Conservation (phyloP, 2,329 filamentous ascomycete species). For the Gaeumannomyces tritici region DNA sequence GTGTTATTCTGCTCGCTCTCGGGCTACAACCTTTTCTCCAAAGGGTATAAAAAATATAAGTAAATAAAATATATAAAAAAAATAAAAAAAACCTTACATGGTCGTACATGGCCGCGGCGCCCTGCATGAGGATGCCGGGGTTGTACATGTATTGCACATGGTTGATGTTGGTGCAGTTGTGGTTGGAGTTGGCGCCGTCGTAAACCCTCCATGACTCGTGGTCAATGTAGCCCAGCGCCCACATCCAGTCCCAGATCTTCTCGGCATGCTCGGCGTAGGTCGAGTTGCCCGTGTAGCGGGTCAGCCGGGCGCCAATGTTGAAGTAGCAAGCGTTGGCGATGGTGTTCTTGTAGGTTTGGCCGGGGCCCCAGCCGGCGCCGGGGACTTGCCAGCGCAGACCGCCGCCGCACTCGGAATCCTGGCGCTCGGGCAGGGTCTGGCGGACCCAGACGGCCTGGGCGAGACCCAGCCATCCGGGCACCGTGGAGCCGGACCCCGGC, state of each 20-base stretch:
- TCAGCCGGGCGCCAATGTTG: constrained; percentile 58
- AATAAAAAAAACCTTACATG: constrained; percentile 26
- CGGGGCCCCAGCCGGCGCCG: constrained; percentile 48
- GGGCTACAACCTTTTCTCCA: no score
- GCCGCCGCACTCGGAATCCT: constrained; percentile 58
- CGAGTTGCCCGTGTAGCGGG: constrained; percentile 56
- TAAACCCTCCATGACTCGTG: constrained; percentile 45
- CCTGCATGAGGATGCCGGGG: constrained; percentile 50
- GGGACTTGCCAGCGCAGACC: constrained; percentile 74
- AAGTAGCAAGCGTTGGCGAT: constrained; percentile 56
- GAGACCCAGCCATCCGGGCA: constrained; percentile 54
- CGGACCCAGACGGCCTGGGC: constrained; percentile 63
- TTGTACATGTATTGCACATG: constrained; percentile 58
- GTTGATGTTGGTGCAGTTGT: constrained; percentile 53
- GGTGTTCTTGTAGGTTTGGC: constrained; percentile 66
- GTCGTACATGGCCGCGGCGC: constrained; percentile 61
- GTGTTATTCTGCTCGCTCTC: no score
- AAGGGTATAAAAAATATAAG: no score
- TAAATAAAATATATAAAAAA: no score
- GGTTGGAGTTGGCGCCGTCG: constrained; percentile 48
- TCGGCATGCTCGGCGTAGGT: constrained; percentile 56
- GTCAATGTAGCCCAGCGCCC: constrained; percentile 46
- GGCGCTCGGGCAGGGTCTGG: constrained; percentile 40
- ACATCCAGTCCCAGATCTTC: constrained; percentile 54
- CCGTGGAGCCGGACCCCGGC: constrained; percentile 22